Evolutionary conservation across 2,329 filamentous ascomycete species (phyloP), one percentile per base, ranked within the genome.

Genomic region (Nemania sp.): DNA sequence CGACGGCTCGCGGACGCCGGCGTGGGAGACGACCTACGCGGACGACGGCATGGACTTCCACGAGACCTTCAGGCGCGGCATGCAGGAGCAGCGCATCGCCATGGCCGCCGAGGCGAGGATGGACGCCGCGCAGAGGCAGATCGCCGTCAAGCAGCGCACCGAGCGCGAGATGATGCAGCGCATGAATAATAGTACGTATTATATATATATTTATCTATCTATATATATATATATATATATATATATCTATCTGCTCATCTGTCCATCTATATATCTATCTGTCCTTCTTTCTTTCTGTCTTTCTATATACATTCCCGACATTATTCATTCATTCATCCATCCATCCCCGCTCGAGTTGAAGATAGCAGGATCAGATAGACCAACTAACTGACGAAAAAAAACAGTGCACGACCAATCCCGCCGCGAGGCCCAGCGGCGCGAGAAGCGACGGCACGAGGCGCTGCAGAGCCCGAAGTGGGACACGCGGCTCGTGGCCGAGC

Each of bases 401-500:
- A 29, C 18, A 81, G 78, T 80, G 75, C 75, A 76, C 3, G 80
- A 81, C 12, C 74, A 71, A 10, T 67, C 70, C 60, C 76, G 78
- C 18, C 66, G 69, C 1, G 72, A 79, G 1, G 69, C 67, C 9
- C 76, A 83, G 63, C 75, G 79, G n/a, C 74, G 71, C 6, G 80
- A 83, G 18, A 72, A 75, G n/a, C 77, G 79, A 18, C 69, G 75
- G 47, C 72, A 78, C 61, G 82, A 85, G 67, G 83, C 83, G 4
- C 68, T 85, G 15, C 81, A 83, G 59, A 83, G 80, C 54, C 79
- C 81, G 12, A 81, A 79, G 61, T 85, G 82, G 83, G 79, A 80
- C 55, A 74, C 76, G 7, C 76, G 75, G 57, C 74, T 79, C 3
- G 77, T 82, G 2, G 82, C 80, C 0, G 75, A 78, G 20, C 76